These are phyloP conservation scores for Tylopilus felleus DNA, from an alignment of 768 basidiomycete genomes.

Conservation along the genomic window DNA sequence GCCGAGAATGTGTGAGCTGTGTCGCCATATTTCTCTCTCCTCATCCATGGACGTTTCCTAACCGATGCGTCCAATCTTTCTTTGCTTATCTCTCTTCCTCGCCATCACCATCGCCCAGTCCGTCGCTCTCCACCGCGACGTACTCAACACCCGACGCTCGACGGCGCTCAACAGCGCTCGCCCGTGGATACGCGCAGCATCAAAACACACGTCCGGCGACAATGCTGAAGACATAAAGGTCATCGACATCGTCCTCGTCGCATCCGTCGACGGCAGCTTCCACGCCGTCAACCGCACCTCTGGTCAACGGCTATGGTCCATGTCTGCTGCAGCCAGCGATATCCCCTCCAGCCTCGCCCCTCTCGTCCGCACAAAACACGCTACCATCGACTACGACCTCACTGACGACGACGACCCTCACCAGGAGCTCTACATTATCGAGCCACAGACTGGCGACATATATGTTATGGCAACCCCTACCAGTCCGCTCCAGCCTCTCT, in stretches of 20 bases:
- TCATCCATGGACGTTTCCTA: slow-evolving; percentile 29
- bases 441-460: slow-evolving; percentile 92
- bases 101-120: slow-evolving; percentile 32
- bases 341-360: slow-evolving; percentile 61
- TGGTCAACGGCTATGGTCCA: slow-evolving; percentile 84
- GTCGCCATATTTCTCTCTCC: background rate
- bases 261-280: slow-evolving; percentile 91
- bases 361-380: slow-evolving; percentile 69
- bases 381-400: slow-evolving; percentile 53
- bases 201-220: slow-evolving; percentile 11
- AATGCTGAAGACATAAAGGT: slow-evolving; percentile 52
- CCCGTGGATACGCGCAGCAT: slow-evolving; percentile 3
- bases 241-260: slow-evolving; percentile 81
- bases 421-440: slow-evolving; percentile 87
- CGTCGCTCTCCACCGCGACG: slow-evolving; percentile 29
- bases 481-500: slow-evolving; percentile 78
- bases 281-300: slow-evolving; percentile 90
- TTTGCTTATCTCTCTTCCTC: slow-evolving; percentile 25
- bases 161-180: slow-evolving; percentile 17
- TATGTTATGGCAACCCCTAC: slow-evolving; percentile 75
- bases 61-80: slow-evolving; percentile 35
- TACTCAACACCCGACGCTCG: slow-evolving; percentile 22
- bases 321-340: slow-evolving; percentile 55
- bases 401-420: slow-evolving; percentile 48
- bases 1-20: background rate